Evolutionary conservation across 2,329 filamentous ascomycete species (phyloP).

Genomic region (Diaporthe citriasiana): DNA sequence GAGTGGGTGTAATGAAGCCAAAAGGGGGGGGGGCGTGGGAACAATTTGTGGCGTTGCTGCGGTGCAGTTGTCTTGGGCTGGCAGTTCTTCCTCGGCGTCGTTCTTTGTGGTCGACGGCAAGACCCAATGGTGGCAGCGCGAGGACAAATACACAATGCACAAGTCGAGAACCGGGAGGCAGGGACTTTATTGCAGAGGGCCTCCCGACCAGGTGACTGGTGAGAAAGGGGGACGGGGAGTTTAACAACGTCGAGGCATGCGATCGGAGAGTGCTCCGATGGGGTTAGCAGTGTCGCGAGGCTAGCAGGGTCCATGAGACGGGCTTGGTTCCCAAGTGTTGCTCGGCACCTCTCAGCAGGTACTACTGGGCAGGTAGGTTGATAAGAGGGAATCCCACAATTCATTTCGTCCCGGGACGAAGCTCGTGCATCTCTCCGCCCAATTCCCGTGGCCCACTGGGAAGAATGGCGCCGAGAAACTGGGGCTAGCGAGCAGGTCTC

Average conservation of each 20-base stretch:
- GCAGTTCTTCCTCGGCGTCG: not conserved
- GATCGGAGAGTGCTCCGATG: conserved; percentile 27
- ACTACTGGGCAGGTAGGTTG: not conserved
- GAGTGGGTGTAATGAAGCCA: not conserved
- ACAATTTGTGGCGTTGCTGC: conserved; percentile 3
- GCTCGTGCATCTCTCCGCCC: conserved; percentile 17
- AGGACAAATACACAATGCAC: not conserved
- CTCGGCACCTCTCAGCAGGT: conserved; percentile 20
- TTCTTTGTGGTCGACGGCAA: not conserved
- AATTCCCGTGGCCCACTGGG: conserved; percentile 24
- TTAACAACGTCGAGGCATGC: conserved; percentile 14
- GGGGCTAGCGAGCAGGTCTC: conserved; percentile 19
- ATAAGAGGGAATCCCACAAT: conserved; percentile 16
- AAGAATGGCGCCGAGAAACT: conserved; percentile 26
- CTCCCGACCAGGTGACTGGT: not conserved
- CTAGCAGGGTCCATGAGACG: conserved; percentile 30
- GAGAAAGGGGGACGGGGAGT: conserved; percentile 13
- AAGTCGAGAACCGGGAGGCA: not conserved
- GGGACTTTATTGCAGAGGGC: not conserved
- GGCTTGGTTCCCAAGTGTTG: conserved; percentile 3
- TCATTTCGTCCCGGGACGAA: conserved; percentile 30
- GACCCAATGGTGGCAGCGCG: not conserved
- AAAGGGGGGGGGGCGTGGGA: not conserved
- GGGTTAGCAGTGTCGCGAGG: conserved; percentile 31
- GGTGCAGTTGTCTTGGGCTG: conserved; percentile 4